Evolutionary conservation across 805 yeast species (phyloP).

Genomic region (Candida railenensis): DNA sequence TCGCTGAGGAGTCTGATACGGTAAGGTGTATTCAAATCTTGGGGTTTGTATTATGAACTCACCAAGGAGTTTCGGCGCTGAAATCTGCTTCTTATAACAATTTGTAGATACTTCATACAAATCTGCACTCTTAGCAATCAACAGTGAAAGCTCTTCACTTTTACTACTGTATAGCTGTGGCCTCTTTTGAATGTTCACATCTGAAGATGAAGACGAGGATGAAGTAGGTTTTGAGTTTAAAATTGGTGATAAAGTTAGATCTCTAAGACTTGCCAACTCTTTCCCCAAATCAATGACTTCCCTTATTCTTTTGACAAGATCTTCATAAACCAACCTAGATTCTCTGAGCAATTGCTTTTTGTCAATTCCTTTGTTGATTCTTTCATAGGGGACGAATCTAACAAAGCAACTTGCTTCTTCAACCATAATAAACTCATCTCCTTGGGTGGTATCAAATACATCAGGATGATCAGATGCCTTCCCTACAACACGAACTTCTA

Average conservation of each 20-base stretch:
- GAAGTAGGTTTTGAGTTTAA: not conserved
- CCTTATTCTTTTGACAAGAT: conserved; percentile 14
- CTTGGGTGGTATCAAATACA: conserved; percentile 5
- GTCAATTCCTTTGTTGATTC: conserved; percentile 1
- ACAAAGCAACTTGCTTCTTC: conserved; percentile 22
- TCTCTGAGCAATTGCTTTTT: conserved; percentile 9
- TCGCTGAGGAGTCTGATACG: conserved; percentile 13
- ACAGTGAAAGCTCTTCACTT: not conserved
- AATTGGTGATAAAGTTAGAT: not conserved
- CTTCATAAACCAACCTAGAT: conserved; percentile 14
- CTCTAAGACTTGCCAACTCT: conserved; percentile 7
- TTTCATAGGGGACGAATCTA: conserved; percentile 19
- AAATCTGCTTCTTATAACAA: conserved; percentile 18
- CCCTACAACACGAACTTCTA: conserved; percentile 27
- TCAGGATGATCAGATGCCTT: conserved; percentile 19
- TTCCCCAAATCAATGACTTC: conserved; percentile 16
- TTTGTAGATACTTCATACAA: conserved; percentile 17
- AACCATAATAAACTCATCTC: conserved; percentile 23
- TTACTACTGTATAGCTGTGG: conserved; percentile 12
- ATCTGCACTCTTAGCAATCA: not conserved
- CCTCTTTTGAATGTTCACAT: conserved; percentile 14
- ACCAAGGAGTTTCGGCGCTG: conserved; percentile 22
- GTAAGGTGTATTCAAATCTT: conserved; percentile 11
- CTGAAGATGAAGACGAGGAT: not conserved
- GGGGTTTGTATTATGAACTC: conserved; percentile 16